A percentile compares a stretch with the other conserved stretches of the same genome.
phyloP scores from a whole-genome alignment of 192 early-diverging fungal species.

The Coemansia sp. region DNA sequence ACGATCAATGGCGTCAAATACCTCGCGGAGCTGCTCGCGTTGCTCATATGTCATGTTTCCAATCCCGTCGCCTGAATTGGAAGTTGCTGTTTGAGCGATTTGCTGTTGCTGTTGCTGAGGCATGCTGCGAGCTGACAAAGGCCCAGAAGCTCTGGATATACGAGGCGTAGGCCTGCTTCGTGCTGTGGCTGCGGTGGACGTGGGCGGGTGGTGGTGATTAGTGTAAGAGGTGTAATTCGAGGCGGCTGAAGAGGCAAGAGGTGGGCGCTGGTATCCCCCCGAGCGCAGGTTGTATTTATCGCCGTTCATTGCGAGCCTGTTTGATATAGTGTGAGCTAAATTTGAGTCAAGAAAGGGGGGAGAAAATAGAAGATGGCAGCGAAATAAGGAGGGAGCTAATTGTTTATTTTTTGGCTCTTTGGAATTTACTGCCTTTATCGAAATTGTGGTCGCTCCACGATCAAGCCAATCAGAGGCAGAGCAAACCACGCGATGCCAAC shows the following conservation, averaged over 20 bases:
- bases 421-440: neutral
- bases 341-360: neutral
- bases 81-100: neutral
- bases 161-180: constrained; percentile 7
- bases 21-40: constrained; percentile 42
- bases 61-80: constrained; percentile 19
- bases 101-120: constrained; percentile 10
- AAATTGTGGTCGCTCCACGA: neutral
- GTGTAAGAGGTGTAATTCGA: neutral
- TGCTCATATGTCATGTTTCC: constrained; percentile 43
- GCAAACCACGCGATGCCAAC: constrained; percentile 11
- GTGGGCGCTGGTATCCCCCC: constrained; percentile 14
- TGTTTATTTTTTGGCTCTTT: neutral
- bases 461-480: constrained; percentile 9
- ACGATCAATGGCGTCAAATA: constrained; percentile 46
- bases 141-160: neutral
- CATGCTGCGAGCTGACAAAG: constrained; percentile 2
- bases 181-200: constrained; percentile 1
- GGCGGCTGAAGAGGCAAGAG: neutral
- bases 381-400: neutral
- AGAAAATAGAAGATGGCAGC: neutral
- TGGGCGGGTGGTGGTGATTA: neutral
- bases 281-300: constrained; percentile 7
- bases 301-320: constrained; percentile 9
- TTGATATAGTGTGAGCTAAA: constrained; percentile 1